Percentiles rank a stretch among this genome's conserved stretches.
These are phyloP conservation scores for Fusarium oxysporum DNA, from an alignment of 2,329 filamentous ascomycete species.

Conservation along the genomic window DNA sequence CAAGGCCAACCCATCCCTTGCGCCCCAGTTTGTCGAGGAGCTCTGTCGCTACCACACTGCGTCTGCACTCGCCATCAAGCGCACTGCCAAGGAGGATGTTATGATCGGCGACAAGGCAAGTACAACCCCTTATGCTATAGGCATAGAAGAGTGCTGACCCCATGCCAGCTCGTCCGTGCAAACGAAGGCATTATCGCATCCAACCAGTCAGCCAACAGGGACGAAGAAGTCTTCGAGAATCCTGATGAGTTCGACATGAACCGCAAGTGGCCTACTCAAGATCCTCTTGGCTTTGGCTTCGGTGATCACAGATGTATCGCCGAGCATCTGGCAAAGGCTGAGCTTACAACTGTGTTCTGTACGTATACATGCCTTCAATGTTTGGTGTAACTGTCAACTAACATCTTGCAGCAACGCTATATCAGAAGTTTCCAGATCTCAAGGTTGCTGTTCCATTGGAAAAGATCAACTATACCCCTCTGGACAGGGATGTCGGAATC, in stretches of 20 bases:
- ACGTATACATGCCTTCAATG: background rate
- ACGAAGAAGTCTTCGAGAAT: slow-evolving; percentile 56
- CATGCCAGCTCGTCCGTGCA: slow-evolving; percentile 51
- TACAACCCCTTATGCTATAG: background rate
- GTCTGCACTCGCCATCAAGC: slow-evolving; percentile 59
- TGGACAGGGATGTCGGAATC: slow-evolving; percentile 21
- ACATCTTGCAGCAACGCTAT: background rate
- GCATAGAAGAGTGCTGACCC: background rate
- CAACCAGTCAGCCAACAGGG: slow-evolving; percentile 60
- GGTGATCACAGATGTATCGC: slow-evolving; percentile 60
- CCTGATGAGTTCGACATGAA: slow-evolving; percentile 59
- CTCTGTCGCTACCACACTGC: slow-evolving; percentile 61
- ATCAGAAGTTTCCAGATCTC: slow-evolving; percentile 13
- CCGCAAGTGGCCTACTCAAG: slow-evolving; percentile 46
- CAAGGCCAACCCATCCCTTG: slow-evolving; percentile 53
- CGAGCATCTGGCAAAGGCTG: slow-evolving; percentile 54
- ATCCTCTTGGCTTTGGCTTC: slow-evolving; percentile 59
- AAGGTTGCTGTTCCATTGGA: slow-evolving; percentile 10
- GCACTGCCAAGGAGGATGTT: slow-evolving; percentile 61
- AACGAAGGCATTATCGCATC: slow-evolving; percentile 61
- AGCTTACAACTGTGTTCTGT: slow-evolving; percentile 23
- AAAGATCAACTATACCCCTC: slow-evolving; percentile 26
- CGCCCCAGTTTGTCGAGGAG: slow-evolving; percentile 58
- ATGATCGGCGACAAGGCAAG: slow-evolving; percentile 55
- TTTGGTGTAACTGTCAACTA: rapidly evolving